Evolutionary conservation across 495 filamentous ascomycete species (phyloP).

Genomic region (Lasiosphaeris hirsuta): DNA sequence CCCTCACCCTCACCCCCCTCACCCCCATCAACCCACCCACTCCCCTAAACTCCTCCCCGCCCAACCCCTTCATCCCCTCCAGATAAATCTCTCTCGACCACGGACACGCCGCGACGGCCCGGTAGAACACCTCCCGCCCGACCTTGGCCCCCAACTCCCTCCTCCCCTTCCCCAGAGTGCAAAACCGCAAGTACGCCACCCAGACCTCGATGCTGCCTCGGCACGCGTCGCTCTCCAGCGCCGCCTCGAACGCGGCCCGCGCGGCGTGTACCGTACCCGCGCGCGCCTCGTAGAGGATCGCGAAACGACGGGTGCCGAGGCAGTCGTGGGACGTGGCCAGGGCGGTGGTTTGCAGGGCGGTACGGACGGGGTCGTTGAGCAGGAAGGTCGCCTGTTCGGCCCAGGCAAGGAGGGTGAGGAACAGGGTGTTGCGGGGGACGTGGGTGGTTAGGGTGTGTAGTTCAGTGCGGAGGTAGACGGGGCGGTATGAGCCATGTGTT

Average conservation of each 20-base stretch:
- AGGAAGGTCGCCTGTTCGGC: constrained; percentile 59
- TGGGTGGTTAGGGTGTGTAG: constrained; percentile 55
- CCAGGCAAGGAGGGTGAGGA: constrained; percentile 69
- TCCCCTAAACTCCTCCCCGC: constrained; percentile 52
- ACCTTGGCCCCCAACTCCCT: not conserved
- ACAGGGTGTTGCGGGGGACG: constrained; percentile 77
- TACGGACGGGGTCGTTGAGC: constrained; percentile 69
- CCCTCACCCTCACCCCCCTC: constrained; percentile 42
- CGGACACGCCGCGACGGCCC: constrained; percentile 67
- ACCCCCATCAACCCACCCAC: constrained; percentile 36
- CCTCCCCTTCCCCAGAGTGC: constrained; percentile 11
- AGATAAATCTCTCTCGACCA: constrained; percentile 72
- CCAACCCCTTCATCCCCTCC: constrained; percentile 41
- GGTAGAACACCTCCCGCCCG: constrained; percentile 54
- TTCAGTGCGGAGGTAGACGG: constrained; percentile 56
- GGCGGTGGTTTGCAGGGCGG: constrained; percentile 49
- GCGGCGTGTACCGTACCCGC: constrained; percentile 59
- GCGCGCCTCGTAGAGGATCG: constrained; percentile 61
- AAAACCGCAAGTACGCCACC: constrained; percentile 63
- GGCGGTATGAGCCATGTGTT: constrained; percentile 57
- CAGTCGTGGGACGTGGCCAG: constrained; percentile 38
- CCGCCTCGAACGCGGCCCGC: constrained; percentile 68
- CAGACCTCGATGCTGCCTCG: constrained; percentile 54
- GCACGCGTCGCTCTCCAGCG: constrained; percentile 46
- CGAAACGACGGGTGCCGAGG: constrained; percentile 60